phyloP scores from a whole-genome alignment of 2,329 filamentous ascomycete species.

The Ceratocystis cubensis region DNA sequence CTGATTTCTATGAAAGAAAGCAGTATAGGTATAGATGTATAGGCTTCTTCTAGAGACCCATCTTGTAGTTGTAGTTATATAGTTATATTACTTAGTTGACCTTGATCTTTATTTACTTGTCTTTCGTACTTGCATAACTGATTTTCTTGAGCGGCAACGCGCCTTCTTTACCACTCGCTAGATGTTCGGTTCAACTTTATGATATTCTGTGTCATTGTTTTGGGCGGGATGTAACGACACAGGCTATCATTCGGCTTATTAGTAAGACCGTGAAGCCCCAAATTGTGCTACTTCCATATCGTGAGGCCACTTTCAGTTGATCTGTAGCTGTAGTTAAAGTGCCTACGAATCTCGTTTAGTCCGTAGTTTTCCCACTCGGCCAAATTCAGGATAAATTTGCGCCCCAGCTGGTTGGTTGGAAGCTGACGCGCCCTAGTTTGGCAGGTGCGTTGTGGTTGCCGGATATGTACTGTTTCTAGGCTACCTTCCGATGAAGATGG shows the following conservation, averaged over 20 bases:
- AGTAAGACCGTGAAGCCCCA: not conserved
- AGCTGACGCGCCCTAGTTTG: not conserved
- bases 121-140: not conserved
- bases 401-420: not conserved
- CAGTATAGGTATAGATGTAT: not conserved
- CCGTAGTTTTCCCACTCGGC: not conserved
- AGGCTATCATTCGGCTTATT: not conserved
- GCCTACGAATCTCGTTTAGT: not conserved
- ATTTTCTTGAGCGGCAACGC: not conserved
- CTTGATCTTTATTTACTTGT: too few species aligned
- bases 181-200: not conserved
- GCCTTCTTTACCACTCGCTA: not conserved
- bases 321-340: not conserved
- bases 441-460: not conserved
- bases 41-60: not conserved
- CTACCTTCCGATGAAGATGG: not conserved
- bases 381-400: too few species aligned
- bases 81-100: too few species aligned
- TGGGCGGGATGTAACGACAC: not conserved
- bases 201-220: too few species aligned
- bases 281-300: not conserved
- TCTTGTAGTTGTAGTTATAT: not conserved
- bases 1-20: not conserved
- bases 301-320: too few species aligned
- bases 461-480: not conserved